A percentile compares a stretch with the other conserved stretches of the same genome.
Evolutionary conservation across 1,284 basidiomycete genomes (phyloP).

Genomic region (Pterula multifida): DNA sequence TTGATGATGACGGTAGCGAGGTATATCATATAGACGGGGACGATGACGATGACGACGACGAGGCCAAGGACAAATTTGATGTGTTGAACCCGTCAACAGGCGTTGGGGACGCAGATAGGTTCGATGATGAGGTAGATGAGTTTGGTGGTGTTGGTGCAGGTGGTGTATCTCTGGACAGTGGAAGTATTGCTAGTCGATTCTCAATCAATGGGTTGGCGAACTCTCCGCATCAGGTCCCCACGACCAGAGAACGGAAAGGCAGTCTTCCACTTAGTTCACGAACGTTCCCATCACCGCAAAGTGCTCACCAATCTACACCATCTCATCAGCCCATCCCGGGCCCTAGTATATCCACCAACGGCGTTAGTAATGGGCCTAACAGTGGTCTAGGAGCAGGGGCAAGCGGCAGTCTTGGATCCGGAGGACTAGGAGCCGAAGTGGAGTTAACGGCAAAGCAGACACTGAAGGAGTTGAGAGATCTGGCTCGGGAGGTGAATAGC

Average conservation of each 20-base stretch:
- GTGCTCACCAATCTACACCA: too few relatives aligned
- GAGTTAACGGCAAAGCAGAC: constrained; percentile 29
- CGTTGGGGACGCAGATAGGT: neutral
- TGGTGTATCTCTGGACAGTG: neutral
- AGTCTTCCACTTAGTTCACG: constrained; percentile 44
- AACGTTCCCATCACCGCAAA: constrained; percentile 17
- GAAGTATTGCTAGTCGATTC: neutral
- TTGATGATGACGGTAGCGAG: constrained; percentile 41
- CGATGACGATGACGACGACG: constrained; percentile 34
- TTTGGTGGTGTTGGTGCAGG: neutral
- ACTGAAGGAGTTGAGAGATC: constrained; percentile 47
- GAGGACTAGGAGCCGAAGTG: neutral
- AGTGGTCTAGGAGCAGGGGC: neutral
- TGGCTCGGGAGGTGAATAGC: constrained; percentile 40
- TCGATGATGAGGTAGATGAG: neutral
- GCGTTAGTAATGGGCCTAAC: neutral
- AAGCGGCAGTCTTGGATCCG: too few relatives aligned
- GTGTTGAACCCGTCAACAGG: neutral
- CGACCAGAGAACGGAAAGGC: constrained; percentile 45
- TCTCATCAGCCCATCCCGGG: too few relatives aligned
- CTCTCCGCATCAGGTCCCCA: constrained; percentile 6
- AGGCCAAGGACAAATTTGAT: constrained; percentile 15
- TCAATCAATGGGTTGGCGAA: neutral
- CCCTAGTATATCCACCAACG: too few relatives aligned
- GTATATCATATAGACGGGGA: constrained; percentile 55